Base-by-base conservation (phyloP, 345 rosid genomes). In the Populus davidiana region DNA sequence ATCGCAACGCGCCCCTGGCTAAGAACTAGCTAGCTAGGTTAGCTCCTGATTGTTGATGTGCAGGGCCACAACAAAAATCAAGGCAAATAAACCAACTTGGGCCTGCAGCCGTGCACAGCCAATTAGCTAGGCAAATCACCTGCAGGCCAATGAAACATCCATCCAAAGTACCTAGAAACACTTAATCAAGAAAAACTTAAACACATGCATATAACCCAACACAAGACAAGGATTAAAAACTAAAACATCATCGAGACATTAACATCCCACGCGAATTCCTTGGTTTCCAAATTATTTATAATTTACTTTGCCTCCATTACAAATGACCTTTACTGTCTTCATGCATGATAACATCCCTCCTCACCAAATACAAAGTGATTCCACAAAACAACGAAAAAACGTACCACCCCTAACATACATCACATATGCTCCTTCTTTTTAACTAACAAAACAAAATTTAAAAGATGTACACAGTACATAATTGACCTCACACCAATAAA, bases 201-300 rank as follows among this genome's bases (percentile, higher is more conserved):
- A 23, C 9, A 23, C 12, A 21, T 18, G 59, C 59, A 50, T 18
- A 17, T 17, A 50, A 52, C 23, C 36, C 29, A 56, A 56, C 29
- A 59, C 64, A 59, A 59, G 9, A 54, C 23, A 21, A 21, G 3
- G 9, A 21, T 59, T 59, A 4, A 59, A 23, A 59, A 59, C 10
- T 59, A n/a, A 59, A 59, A 59, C 64, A 59, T 59, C 71, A 80
- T 77, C 77, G 83, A 85, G 87, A 84, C 69, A 76, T 80, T 69
- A 75, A 82, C 83, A 76, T 80, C 75, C 50, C 77, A 82, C 81
- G 78, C 82, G 83, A 82, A 63, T n/a, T 80, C 29, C 79, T 81
- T 75, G 84, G 82, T 81, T 81, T 71, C 78, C 67, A 56, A 75
- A 76, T 69, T 73, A 27, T 4, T 63, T 74, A 31, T 56, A 56